These are phyloP conservation scores for Gossypium rotundifolium DNA, from an alignment of 345 rosid species.

Conservation along the genomic window DNA sequence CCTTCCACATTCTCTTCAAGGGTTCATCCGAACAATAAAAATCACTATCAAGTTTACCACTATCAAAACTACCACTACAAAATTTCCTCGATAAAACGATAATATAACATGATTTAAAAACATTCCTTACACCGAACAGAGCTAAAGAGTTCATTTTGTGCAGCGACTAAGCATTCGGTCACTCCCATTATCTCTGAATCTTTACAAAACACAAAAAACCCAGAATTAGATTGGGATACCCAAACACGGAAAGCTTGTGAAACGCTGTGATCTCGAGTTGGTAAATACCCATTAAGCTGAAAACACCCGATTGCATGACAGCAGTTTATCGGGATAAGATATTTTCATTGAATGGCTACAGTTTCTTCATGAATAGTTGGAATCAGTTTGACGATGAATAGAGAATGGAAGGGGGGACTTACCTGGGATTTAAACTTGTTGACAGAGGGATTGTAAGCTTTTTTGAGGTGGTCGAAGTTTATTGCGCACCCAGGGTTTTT, in stretches of 20 bases:
- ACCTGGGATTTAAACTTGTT: constrained; percentile 15
- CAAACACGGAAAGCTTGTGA: background rate
- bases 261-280: background rate
- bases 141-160: constrained; percentile 44
- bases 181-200: constrained; percentile 40
- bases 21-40: constrained; percentile 52
- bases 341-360: background rate
- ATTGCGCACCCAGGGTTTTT: background rate
- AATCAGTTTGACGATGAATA: background rate
- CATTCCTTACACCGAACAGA: constrained; percentile 37
- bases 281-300: constrained; percentile 22
- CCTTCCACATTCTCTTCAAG: constrained; percentile 38
- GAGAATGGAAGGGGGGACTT: background rate
- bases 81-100: constrained; percentile 35
- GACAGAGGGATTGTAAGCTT: background rate
- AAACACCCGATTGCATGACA: constrained; percentile 1
- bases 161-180: constrained; percentile 8
- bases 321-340: background rate
- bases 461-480: background rate
- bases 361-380: background rate
- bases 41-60: constrained; percentile 30
- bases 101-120: constrained; percentile 30
- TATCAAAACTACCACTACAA: constrained; percentile 30
- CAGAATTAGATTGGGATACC: constrained; percentile 1
- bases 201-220: constrained; percentile 8